These are phyloP conservation scores for Boletellus emodensis DNA, from an alignment of 768 basidiomycete species.

Conservation along the genomic window DNA sequence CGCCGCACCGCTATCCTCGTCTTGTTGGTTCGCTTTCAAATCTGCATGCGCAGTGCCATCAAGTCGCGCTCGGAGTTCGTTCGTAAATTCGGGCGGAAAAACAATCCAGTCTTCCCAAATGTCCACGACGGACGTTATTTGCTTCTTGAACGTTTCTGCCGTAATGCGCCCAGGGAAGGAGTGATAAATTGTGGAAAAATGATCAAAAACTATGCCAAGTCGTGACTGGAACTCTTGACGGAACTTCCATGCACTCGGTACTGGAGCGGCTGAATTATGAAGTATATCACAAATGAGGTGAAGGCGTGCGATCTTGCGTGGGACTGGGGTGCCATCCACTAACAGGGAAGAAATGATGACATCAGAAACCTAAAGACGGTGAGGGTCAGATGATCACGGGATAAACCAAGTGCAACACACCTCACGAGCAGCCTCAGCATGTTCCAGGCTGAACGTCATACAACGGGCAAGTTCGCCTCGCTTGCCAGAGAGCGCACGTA, in stretches of 20 bases:
- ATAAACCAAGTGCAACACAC: constrained; percentile 37
- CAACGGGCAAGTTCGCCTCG: constrained; percentile 89
- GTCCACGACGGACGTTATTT: constrained; percentile 84
- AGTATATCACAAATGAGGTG: constrained; percentile 97
- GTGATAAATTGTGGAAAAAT: constrained; percentile 89
- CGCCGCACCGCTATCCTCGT: constrained; percentile 12
- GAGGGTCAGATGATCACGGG: not conserved
- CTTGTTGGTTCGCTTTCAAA: constrained; percentile 27
- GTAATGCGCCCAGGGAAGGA: constrained; percentile 96
- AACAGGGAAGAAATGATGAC: constrained; percentile 85
- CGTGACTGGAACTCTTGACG: constrained; percentile 90
- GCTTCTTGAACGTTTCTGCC: constrained; percentile 92
- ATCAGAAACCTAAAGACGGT: constrained; percentile 66
- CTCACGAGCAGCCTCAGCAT: constrained; percentile 93
- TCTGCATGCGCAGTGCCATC: constrained; percentile 50
- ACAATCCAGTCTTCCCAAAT: constrained; percentile 99
- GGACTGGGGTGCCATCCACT: constrained; percentile 93
- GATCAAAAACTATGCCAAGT: constrained; percentile 93
- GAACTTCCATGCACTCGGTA: constrained; percentile 97
- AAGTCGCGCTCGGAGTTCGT: constrained; percentile 66
- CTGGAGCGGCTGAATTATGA: constrained; percentile 90
- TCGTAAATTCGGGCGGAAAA: constrained; percentile 83
- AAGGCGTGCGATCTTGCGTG: constrained; percentile 91
- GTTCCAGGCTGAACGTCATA: constrained; percentile 96
- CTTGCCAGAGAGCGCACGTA: constrained; percentile 80